Conservation (phyloP, 139 green algal species). For the Yamagishiella unicocca region DNA sequence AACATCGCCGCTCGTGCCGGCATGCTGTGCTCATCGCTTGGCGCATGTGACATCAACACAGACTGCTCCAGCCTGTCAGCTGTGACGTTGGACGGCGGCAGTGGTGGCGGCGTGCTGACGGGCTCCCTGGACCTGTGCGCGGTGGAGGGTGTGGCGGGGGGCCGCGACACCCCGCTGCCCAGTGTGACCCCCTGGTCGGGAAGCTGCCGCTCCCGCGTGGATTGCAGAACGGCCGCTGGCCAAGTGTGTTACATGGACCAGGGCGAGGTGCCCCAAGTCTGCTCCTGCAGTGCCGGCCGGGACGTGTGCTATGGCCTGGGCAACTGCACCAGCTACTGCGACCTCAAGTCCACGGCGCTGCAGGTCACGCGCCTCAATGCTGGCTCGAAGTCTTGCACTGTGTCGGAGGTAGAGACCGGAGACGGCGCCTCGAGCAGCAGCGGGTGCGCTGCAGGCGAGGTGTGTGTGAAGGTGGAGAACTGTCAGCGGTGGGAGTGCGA, state of each 20-base stretch:
- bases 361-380: not conserved
- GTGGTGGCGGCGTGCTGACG: not conserved
- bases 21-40: not conserved
- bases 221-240: not conserved
- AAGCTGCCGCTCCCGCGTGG: not conserved
- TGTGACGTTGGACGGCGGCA: not conserved
- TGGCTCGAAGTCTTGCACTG: not conserved
- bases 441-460: not conserved
- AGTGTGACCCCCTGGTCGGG: not conserved
- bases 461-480: not conserved
- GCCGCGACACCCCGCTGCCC: not conserved
- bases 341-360: not conserved
- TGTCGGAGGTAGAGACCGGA: too few relatives aligned
- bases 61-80: not conserved
- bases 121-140: constrained; percentile 8
- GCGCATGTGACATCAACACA: not conserved
- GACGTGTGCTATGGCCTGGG: constrained; percentile 9
- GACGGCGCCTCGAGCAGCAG: too few relatives aligned
- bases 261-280: not conserved
- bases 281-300: not conserved
- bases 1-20: not conserved
- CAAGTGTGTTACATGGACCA: not conserved
- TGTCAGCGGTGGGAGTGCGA: constrained; percentile 4
- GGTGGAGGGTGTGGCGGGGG: not conserved
- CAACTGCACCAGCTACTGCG: constrained; percentile 9